Evolutionary conservation across 2,329 filamentous ascomycete genomes (phyloP), one percentile per base, ranked within the genome.

Genomic region (Hypoxylon sp.): DNA sequence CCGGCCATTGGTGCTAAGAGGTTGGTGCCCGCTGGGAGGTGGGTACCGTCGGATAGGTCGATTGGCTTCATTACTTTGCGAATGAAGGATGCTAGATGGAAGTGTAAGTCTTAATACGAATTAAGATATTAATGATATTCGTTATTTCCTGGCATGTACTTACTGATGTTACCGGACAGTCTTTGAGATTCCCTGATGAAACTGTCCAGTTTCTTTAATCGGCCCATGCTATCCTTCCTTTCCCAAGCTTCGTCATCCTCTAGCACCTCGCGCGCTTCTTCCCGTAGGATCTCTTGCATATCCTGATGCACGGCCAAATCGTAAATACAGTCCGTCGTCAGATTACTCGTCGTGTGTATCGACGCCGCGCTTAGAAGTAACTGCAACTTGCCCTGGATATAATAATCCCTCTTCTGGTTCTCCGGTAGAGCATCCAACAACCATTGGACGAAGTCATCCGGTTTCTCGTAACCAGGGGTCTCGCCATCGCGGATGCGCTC

Each of bases 11-110:
- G 80, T 0, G 83, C 75, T 63, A 85, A 80, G 33, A 85, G 78
- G n/a, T 79, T 77, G 5, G 81, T 80, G 29, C 83, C 83, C 1
- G 79, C 76, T 0, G 83, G 83, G 9, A 85, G 79, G 37, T 82
- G 80, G 52, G 87, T 84, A 14, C 87, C 87, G 73, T 86, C 86
- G 48, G 85, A 87, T 1, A 88, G 83, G 1, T 81, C 82, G 71
- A 88, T 81, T 3, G 83, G 79, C 70, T 83, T 81, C 37, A 85
- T 77, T 9, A 86, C 85, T 68, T 84, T 85, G 65, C 86, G 84
- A 24, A 76, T 74, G 75, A 88, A 87, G 2, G 85, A 82, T 0
- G 79, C 80, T 79, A 44, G 33, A 33, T 35, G 26, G 9, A 6
- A 17, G 1, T 29, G 68, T 70, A 26, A 71, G 67, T 55, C 22